Evolutionary conservation across 805 yeast species (phyloP).

Genomic region (Komagataella mondaviorum): DNA sequence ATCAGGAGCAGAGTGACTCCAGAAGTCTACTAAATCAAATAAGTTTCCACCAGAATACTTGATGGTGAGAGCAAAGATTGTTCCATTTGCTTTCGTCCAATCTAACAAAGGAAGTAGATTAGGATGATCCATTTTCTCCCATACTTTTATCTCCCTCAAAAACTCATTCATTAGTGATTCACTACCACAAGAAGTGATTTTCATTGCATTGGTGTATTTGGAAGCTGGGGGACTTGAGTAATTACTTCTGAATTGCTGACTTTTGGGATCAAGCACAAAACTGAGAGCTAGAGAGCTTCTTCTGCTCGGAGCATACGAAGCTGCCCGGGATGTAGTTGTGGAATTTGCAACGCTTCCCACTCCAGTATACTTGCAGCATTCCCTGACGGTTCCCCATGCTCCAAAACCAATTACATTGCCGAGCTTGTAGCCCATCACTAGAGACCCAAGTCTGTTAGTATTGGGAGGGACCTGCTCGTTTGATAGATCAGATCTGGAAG

Average conservation of each 20-base stretch:
- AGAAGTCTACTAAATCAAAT: constrained; percentile 55
- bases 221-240: not conserved
- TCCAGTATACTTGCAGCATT: constrained; percentile 25
- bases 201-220: constrained; percentile 12
- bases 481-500: not conserved
- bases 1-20: constrained; percentile 31
- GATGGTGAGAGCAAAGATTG: constrained; percentile 60
- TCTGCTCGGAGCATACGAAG: constrained; percentile 2
- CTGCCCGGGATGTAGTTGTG: not conserved
- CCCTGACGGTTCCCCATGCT: constrained; percentile 81
- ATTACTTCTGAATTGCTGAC: not conserved
- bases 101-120: constrained; percentile 50
- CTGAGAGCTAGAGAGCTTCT: constrained; percentile 2
- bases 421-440: constrained; percentile 41
- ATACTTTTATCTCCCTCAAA: constrained; percentile 57
- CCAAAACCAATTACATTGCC: constrained; percentile 79
- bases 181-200: constrained; percentile 21
- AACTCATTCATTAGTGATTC: constrained; percentile 36
- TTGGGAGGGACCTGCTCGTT: constrained; percentile 6
- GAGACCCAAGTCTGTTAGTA: constrained; percentile 56
- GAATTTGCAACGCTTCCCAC: not conserved
- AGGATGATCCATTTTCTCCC: constrained; percentile 58
- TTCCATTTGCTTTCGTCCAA: constrained; percentile 42
- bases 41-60: constrained; percentile 66
- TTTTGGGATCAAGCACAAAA: constrained; percentile 4